Percentiles rank a stretch among this genome's conserved stretches.
phyloP scores from a whole-genome alignment of 306 rosid species.

The Cucurbita argyrosperma region DNA sequence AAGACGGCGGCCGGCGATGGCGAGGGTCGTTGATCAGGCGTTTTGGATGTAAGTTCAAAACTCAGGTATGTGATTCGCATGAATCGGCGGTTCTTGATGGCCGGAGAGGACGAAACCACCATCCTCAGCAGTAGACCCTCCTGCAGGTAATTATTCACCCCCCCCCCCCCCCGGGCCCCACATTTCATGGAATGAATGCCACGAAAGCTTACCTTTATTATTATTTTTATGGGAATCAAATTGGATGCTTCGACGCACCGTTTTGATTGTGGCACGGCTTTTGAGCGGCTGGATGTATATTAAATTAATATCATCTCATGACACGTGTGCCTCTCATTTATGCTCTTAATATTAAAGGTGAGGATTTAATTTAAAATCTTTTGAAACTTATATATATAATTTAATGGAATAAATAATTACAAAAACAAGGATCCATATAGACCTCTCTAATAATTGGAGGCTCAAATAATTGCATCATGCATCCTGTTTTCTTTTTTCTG shows the following conservation, averaged over 20 bases:
- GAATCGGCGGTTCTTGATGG: constrained; percentile 54
- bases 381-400: no score
- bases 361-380: no score
- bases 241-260: constrained; percentile 2
- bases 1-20: constrained; percentile 20
- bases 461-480: background rate
- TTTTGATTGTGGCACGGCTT: background rate
- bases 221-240: background rate
- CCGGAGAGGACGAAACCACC: constrained; percentile 44
- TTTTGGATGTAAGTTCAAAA: constrained; percentile 82
- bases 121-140: constrained; percentile 23
- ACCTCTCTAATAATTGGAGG: background rate
- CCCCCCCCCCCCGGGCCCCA: background rate
- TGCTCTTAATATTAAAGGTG: background rate
- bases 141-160: background rate
- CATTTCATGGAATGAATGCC: background rate
- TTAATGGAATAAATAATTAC: no score
- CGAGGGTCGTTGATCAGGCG: constrained; percentile 40
- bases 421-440: no score
- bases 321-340: background rate
- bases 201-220: background rate
- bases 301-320: background rate
- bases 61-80: constrained; percentile 92
- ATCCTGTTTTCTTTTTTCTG: no score
- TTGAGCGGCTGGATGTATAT: background rate